Evolutionary conservation across 352 stramenopile genomes (phyloP).

Genomic region (Thraustotheca clavata): DNA sequence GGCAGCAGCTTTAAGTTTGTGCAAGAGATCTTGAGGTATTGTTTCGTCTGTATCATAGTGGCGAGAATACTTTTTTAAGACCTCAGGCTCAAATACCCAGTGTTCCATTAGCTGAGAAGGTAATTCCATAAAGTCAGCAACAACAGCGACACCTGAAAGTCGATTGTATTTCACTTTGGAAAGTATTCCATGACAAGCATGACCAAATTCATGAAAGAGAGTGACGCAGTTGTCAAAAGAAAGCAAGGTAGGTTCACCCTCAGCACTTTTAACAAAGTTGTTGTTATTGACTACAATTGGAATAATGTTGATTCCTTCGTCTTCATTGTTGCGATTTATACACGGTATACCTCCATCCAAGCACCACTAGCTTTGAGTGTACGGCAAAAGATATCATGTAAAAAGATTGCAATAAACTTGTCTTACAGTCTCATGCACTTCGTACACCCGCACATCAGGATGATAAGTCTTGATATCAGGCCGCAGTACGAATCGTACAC

Average conservation of each 20-base stretch:
- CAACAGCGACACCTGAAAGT: conserved; percentile 42
- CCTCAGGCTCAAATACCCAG: conserved; percentile 41
- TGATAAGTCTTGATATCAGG: conserved; percentile 47
- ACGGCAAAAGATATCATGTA: conserved; percentile 56
- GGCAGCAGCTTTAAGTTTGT: conserved; percentile 39
- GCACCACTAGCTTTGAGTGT: conserved; percentile 37
- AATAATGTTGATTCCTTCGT: conserved; percentile 29
- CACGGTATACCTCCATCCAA: conserved; percentile 60
- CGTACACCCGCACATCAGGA: conserved; percentile 52
- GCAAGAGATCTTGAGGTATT: conserved; percentile 39
- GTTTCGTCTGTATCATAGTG: conserved; percentile 47
- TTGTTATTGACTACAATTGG: conserved; percentile 67
- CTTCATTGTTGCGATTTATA: conserved; percentile 34
- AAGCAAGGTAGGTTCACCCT: conserved; percentile 31
- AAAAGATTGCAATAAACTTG: conserved; percentile 40
- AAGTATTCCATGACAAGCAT: conserved; percentile 58
- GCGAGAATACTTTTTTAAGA: conserved; percentile 42
- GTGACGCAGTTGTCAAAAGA: conserved; percentile 41
- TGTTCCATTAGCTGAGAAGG: conserved; percentile 63
- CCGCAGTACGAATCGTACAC: conserved; percentile 37
- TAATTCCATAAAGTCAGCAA: conserved; percentile 67
- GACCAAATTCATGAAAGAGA: conserved; percentile 58
- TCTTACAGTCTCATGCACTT: conserved; percentile 32
- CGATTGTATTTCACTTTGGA: conserved; percentile 38
- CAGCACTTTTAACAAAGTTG: conserved; percentile 63